Evolutionary conservation across 2,329 filamentous ascomycete genomes (phyloP).

Genomic region (Bisporella sp.): DNA sequence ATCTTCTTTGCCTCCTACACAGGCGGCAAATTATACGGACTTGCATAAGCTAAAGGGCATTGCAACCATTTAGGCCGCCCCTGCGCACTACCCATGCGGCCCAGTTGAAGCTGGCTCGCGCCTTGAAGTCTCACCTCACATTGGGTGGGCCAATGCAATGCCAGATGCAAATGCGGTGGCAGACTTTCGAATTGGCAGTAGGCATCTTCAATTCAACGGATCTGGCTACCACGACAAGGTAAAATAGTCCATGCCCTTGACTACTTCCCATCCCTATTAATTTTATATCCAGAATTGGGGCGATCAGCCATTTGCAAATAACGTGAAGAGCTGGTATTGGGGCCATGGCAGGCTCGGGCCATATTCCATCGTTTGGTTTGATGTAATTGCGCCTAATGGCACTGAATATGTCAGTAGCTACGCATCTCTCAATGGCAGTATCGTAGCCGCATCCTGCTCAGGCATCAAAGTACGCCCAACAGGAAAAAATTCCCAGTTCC

Average conservation of each 20-base stretch:
- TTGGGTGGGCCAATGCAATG: slow-evolving; percentile 33
- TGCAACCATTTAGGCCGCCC: slow-evolving; percentile 4
- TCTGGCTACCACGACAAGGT: slow-evolving; percentile 40
- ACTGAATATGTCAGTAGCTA: slow-evolving; percentile 24
- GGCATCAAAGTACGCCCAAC: slow-evolving; percentile 14
- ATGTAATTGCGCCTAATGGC: slow-evolving; percentile 23
- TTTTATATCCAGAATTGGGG: slow-evolving; percentile 33
- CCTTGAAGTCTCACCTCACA: slow-evolving; percentile 17
- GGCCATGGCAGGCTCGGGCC: slow-evolving; percentile 35
- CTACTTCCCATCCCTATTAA: background rate
- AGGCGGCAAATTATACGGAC: too few species aligned
- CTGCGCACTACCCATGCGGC: slow-evolving; percentile 23
- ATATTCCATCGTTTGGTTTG: slow-evolving; percentile 39
- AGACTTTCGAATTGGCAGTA: slow-evolving; percentile 20
- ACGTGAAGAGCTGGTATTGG: slow-evolving; percentile 35
- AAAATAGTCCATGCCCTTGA: background rate
- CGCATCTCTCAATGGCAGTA: slow-evolving; percentile 23
- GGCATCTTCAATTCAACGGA: slow-evolving; percentile 28
- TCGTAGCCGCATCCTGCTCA: slow-evolving; percentile 23
- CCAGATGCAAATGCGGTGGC: slow-evolving; percentile 29
- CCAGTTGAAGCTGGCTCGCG: slow-evolving; percentile 7
- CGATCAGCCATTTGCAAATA: slow-evolving; percentile 28
- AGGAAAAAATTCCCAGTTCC: slow-evolving; percentile 11
- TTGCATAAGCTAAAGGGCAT: too few species aligned
- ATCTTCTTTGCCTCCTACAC: background rate